These are phyloP conservation scores for Fusarium ramigenum DNA, from an alignment of 2,329 filamentous ascomycete species.

Conservation along the genomic window DNA sequence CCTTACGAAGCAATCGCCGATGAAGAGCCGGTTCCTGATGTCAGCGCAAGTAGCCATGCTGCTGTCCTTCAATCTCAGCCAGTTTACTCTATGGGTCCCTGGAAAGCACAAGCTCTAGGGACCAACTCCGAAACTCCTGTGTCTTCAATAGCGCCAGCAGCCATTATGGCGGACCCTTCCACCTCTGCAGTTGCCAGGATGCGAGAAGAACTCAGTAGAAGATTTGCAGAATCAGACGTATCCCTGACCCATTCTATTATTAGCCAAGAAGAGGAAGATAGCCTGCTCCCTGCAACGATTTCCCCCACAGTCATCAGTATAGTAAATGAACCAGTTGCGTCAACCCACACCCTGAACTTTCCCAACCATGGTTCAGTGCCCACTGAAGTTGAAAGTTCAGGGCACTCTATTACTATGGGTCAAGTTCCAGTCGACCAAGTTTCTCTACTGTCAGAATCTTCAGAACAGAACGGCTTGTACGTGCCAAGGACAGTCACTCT, in stretches of 20 bases:
- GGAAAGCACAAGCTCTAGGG: constrained; percentile 39
- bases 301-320: constrained; percentile 52
- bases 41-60: not conserved
- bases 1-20: constrained; percentile 5
- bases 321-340: constrained; percentile 38
- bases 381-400: constrained; percentile 36
- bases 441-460: constrained; percentile 34
- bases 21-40: not conserved
- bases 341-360: constrained; percentile 33
- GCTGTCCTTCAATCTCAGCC: constrained; percentile 32
- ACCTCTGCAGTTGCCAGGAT: constrained; percentile 35
- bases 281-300: constrained; percentile 46
- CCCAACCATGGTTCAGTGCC: constrained; percentile 28
- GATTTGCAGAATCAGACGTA: constrained; percentile 29
- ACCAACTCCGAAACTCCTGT: constrained; percentile 30
- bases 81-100: constrained; percentile 33
- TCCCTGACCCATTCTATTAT: constrained; percentile 35
- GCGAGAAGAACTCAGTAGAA: constrained; percentile 29
- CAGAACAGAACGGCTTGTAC: constrained; percentile 3
- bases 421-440: constrained; percentile 38
- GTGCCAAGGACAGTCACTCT: constrained; percentile 64
- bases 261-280: constrained; percentile 27
- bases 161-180: constrained; percentile 38
- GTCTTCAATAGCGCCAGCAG: constrained; percentile 42
- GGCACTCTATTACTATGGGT: constrained; percentile 40